A percentile compares a stretch with the other conserved stretches of the same genome.
phyloP scores from a whole-genome alignment of 768 basidiomycete genomes.

The Strobilomyces dryophilus region DNA sequence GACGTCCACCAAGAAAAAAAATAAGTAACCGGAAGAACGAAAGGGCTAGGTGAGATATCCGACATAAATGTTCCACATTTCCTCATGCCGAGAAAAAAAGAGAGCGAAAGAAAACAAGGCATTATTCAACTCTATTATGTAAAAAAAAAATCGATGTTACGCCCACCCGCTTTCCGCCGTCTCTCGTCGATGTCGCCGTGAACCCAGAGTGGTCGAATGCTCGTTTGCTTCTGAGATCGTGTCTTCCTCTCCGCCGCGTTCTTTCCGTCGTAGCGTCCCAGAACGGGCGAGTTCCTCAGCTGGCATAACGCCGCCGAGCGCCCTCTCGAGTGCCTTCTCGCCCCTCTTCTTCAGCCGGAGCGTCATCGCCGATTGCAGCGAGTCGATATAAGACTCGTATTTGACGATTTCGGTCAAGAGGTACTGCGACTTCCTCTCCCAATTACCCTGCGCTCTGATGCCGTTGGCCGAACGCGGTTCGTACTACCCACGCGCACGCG shows the following conservation, averaged over 20 bases:
- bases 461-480: slow-evolving; percentile 69
- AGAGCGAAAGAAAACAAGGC: not conserved
- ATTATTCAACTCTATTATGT: slow-evolving; percentile 16
- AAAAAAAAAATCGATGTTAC: slow-evolving; percentile 15
- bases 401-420: slow-evolving; percentile 91
- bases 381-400: slow-evolving; percentile 92
- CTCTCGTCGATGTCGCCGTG: slow-evolving; percentile 41
- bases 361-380: slow-evolving; percentile 77
- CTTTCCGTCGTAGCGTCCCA: slow-evolving; percentile 37
- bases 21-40: not conserved
- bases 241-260: slow-evolving; percentile 39
- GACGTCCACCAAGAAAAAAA: not conserved
- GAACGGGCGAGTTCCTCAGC: slow-evolving; percentile 30
- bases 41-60: slow-evolving; percentile 23
- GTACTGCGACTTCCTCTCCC: slow-evolving; percentile 90
- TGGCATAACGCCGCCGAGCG: slow-evolving; percentile 36
- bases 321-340: slow-evolving; percentile 73
- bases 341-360: slow-evolving; percentile 87
- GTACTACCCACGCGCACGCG: slow-evolving; percentile 42
- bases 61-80: slow-evolving; percentile 30
- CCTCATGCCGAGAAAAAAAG: slow-evolving; percentile 4
- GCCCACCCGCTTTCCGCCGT: slow-evolving; percentile 34
- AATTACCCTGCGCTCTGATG: slow-evolving; percentile 78
- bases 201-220: slow-evolving; percentile 25
- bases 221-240: slow-evolving; percentile 48